A percentile compares a stretch with the other conserved stretches of the same genome.
phyloP scores from a whole-genome alignment of 805 yeast species.

The Cyberlindnera veronae region DNA sequence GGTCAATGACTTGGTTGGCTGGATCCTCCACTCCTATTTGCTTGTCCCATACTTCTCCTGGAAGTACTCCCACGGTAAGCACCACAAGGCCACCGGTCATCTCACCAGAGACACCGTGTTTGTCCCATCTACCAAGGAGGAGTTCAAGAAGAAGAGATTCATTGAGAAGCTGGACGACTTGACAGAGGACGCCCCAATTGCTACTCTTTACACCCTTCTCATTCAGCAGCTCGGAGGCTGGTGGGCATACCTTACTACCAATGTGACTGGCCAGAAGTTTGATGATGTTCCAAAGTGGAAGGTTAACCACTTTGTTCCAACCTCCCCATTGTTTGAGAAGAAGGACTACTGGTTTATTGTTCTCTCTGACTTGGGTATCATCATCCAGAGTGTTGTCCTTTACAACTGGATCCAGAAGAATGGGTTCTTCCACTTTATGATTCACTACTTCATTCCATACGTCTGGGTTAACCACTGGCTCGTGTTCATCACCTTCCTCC shows the following conservation, averaged over 20 bases:
- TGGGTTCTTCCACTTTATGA: slow-evolving; percentile 47
- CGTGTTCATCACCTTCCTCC: slow-evolving; percentile 59
- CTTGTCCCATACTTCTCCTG: slow-evolving; percentile 61
- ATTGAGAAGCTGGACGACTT: slow-evolving; percentile 24
- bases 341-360: slow-evolving; percentile 54
- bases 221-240: slow-evolving; percentile 58
- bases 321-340: slow-evolving; percentile 51
- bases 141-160: slow-evolving; percentile 33
- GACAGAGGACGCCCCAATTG: slow-evolving; percentile 54
- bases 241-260: slow-evolving; percentile 45
- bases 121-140: slow-evolving; percentile 51
- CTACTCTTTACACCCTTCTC: slow-evolving; percentile 38
- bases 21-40: slow-evolving; percentile 56
- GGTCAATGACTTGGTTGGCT: slow-evolving; percentile 55
- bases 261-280: slow-evolving; percentile 54
- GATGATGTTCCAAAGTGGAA: slow-evolving; percentile 40
- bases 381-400: slow-evolving; percentile 40
- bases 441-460: slow-evolving; percentile 59
- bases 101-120: slow-evolving; percentile 58
- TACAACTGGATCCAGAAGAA: slow-evolving; percentile 48
- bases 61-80: slow-evolving; percentile 59
- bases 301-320: slow-evolving; percentile 52
- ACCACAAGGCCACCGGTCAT: slow-evolving; percentile 63
- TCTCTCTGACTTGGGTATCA: slow-evolving; percentile 53
- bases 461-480: slow-evolving; percentile 62